A percentile compares a stretch with the other conserved stretches of the same genome.
Conservation (phyloP, 768 basidiomycete genomes). For the Favolaschia claudopus region DNA sequence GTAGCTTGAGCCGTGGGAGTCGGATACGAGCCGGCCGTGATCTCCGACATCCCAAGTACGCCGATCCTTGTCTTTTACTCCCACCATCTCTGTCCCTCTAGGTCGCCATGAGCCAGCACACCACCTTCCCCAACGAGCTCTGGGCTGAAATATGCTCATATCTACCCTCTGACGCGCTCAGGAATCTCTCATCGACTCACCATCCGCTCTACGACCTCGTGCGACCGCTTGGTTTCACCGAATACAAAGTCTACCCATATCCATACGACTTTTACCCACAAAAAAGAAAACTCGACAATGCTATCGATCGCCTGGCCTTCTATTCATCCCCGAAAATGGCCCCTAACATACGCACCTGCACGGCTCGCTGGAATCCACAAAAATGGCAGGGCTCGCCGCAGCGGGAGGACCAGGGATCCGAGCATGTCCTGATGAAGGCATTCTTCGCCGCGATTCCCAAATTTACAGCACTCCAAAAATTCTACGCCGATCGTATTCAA, state of each 20-base stretch:
- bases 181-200: background rate
- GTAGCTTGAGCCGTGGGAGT: too few relatives aligned
- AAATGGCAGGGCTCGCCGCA: too few relatives aligned
- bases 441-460: background rate
- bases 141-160: background rate
- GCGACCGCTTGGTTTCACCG: background rate
- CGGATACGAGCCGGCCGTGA: too few relatives aligned
- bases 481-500: background rate
- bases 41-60: too few relatives aligned
- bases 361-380: background rate
- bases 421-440: background rate
- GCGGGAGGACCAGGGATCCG: background rate
- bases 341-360: background rate
- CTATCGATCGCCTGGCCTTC: background rate
- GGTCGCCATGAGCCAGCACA: too few relatives aligned
- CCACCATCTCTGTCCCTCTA: too few relatives aligned
- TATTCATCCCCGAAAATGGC: background rate
- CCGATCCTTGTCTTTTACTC: too few relatives aligned
- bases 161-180: background rate
- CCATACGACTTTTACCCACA: background rate
- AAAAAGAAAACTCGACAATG: background rate
- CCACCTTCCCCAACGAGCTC: background rate
- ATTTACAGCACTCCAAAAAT: background rate
- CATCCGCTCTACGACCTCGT: background rate
- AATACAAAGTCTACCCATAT: background rate